Base-by-base conservation (phyloP, 164 flowering plant species). In the Vitis amurensis region DNA sequence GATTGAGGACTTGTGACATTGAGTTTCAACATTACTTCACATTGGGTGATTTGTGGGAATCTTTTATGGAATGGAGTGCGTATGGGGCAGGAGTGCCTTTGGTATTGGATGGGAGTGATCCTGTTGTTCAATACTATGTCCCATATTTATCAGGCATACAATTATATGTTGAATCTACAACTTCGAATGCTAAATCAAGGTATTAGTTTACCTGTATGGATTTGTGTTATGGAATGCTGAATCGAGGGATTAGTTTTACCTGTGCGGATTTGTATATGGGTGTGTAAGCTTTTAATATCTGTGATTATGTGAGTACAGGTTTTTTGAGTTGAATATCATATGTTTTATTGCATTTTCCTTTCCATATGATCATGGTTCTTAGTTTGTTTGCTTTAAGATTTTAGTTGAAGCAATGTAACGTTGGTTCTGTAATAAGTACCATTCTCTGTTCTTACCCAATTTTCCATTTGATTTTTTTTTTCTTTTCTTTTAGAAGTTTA, bases 11-110 rank as follows among this genome's bases (percentile, higher is more conserved):
- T 7, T 82, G 87, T 73, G 83, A 87, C 74, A 81, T 79, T 4
- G 86, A 85, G 47, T 85, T 59, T 71, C 89, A 87, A 14, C 85
- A 87, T 14, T 85, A 85, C 73, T 89, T 84, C 66, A 63, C 68
- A 17, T 72, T 89, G 11, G 81, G 77, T 23, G 91, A 86, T 80
- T 69, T 89, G 17, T 89, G 93, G 89, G 91, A 86, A 53, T 82
- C 91, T 17, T 89, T 86, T 47, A 78, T 74, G 73, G 91, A 89
- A 73, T 87, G 91, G 93, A 89, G 93, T 78, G 90, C 86, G 0
- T 89, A 87, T 77, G 93, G 93, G 4, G 91, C 87, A 1, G 93
- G 91, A 66, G 93, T 87, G 62, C 93, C 93, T 60, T 67, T 89
- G 71, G 57, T 87, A 57, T 66, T 87, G 70, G 82, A 89, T 52